Evolutionary conservation across 306 rosid genomes (phyloP).

Genomic region (Rosa multiflora): DNA sequence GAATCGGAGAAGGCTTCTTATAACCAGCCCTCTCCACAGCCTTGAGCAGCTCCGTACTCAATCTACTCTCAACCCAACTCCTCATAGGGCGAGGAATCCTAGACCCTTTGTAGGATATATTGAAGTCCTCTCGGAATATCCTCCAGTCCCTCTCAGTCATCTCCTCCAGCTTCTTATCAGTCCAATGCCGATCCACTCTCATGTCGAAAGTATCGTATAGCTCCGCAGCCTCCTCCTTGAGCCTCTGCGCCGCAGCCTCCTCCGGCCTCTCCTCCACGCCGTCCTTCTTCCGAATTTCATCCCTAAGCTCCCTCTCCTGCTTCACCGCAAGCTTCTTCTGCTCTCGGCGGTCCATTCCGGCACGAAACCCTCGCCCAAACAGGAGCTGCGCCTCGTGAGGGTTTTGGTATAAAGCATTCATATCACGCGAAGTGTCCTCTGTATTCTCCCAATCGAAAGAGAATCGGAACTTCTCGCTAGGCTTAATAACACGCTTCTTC

Average conservation of each 20-base stretch:
- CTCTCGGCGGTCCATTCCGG: conserved; percentile 88
- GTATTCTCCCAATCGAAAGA: conserved; percentile 96
- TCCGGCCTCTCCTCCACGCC: conserved; percentile 84
- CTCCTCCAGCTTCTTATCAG: conserved; percentile 84
- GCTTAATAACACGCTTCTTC: conserved; percentile 84
- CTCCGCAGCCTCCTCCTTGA: conserved; percentile 82
- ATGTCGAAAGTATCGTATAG: conserved; percentile 72
- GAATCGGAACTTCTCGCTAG: conserved; percentile 90
- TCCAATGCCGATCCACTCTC: conserved; percentile 94
- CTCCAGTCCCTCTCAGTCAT: conserved; percentile 93
- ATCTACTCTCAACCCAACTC: conserved; percentile 68
- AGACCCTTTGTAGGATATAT: conserved; percentile 82
- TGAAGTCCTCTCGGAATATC: conserved; percentile 80
- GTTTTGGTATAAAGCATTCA: conserved; percentile 75
- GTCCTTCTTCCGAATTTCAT: conserved; percentile 63
- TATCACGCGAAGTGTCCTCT: conserved; percentile 84
- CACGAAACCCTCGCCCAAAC: conserved; percentile 83
- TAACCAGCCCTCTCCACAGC: conserved; percentile 86
- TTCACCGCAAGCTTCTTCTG: conserved; percentile 93
- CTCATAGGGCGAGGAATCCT: conserved; percentile 87
- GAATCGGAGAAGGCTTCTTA: conserved; percentile 28
- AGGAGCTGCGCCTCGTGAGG: conserved; percentile 92
- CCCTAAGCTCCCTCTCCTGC: conserved; percentile 83
- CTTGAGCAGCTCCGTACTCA: conserved; percentile 65
- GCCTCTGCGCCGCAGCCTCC: conserved; percentile 80